Evolutionary conservation across 139 green algal genomes (phyloP).

Genomic region (Microglena sp.): DNA sequence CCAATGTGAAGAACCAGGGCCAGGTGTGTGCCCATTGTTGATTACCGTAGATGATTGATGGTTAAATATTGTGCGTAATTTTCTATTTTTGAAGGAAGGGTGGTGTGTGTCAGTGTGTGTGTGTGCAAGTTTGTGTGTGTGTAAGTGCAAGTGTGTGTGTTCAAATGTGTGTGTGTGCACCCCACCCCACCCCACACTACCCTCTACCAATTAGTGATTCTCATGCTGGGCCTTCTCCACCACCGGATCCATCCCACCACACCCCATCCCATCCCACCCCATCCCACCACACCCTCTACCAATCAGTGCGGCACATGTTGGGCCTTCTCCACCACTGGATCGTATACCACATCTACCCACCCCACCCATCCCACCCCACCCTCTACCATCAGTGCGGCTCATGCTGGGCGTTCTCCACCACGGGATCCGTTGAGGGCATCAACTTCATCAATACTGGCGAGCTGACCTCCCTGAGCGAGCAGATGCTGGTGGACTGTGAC

Average conservation of each 20-base stretch:
- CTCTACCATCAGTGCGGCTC: slow-evolving; percentile 63
- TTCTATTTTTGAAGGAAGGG: neutral
- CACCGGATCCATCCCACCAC: neutral
- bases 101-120: neutral
- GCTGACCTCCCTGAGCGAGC: slow-evolving; percentile 78
- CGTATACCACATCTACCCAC: slow-evolving; percentile 82
- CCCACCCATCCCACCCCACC: too few species aligned
- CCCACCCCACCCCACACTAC: too few species aligned
- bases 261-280: neutral
- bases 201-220: neutral
- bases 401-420: slow-evolving; percentile 89
- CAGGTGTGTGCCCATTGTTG: too few species aligned
- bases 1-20: slow-evolving; percentile 88
- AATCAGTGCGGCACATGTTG: slow-evolving; percentile 88
- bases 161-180: neutral
- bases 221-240: slow-evolving; percentile 7
- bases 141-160: neutral
- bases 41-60: neutral
- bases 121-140: neutral
- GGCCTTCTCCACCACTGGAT: slow-evolving; percentile 88
- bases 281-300: neutral
- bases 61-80: neutral
- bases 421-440: slow-evolving; percentile 36
- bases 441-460: slow-evolving; percentile 1
- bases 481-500: slow-evolving; percentile 93